Evolutionary conservation across 225 moss, liverwort and hornwort genomes (phyloP), one percentile per base, ranked within the genome.

Genomic region (Pseudisothecium myosuroides): DNA sequence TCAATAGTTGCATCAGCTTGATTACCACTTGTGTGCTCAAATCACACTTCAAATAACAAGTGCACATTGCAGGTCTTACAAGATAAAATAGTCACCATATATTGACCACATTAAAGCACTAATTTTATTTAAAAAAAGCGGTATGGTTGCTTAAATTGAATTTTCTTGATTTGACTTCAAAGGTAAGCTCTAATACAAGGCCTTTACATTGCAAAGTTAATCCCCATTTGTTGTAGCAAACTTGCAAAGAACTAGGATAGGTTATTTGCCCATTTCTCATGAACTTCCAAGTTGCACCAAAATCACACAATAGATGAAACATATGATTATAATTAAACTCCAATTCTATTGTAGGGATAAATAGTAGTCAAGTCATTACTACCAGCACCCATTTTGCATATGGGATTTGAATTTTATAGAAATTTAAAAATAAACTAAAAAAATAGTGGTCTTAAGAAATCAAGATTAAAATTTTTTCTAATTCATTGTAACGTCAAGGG

Each of bases 51-150:
- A 28, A 80, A 36, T 2, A 55, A 17, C 2, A 79, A 79, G 11
- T 12, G 7, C 27, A 80, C 0, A 0, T 28, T 39, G 11, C 12
- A 41, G 5, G 7, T 29, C 6, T 80, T 0, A 0, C 1, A 18
- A 28, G 39, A 59, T 1, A 16, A 28, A 17, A 39, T 58, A 10
- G 10, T 6, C 27, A 59, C 39, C 7, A 39, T 3, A 28, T 59
- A 17, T 29, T 39, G 12, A 39, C 27, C 1, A 39, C 3, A 80
- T 27, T 10, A 1, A 59, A 17, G 7, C 24, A n/a, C 28, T 3
- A 16, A n/a, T 1, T 60, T 19, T 54, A 36, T 54, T 54, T 23
- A 14, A 14, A 1, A 54, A 1, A 54, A 60, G 14, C 0, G 0
- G 20, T 13, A 9, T 0, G 0, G 15, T 43, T 32, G 4, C 2